Percentiles rank a stretch among this genome's conserved stretches.
phyloP scores from a whole-genome alignment of 257 asterid species.

The Coffea eugenioides region DNA sequence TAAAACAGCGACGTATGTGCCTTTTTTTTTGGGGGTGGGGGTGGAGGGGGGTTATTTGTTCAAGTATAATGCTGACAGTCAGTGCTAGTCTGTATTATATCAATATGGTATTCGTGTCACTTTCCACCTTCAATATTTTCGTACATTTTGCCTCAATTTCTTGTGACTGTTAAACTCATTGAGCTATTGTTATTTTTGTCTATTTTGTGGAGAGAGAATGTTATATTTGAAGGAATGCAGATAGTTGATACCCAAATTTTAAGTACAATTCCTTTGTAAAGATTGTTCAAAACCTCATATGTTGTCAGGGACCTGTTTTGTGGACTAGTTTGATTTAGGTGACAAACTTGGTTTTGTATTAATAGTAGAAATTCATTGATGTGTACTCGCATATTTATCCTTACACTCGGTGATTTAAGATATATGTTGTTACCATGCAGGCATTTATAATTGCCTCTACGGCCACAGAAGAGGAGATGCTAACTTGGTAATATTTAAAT shows the following conservation, averaged over 20 bases:
- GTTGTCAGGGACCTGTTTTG: not conserved
- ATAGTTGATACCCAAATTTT: too few relatives aligned
- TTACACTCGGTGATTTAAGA: not conserved
- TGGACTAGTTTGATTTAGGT: not conserved
- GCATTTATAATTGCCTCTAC: conserved; percentile 98
- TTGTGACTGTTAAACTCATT: not conserved
- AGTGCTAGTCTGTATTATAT: not conserved
- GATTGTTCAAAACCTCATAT: not conserved
- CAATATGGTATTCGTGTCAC: not conserved
- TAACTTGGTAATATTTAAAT: conserved; percentile 59
- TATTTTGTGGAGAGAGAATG: too few relatives aligned
- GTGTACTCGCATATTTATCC: not conserved
- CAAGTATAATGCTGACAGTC: not conserved
- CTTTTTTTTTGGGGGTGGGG: too few relatives aligned
- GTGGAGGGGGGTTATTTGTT: not conserved
- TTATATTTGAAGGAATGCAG: not conserved
- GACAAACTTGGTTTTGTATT: not conserved
- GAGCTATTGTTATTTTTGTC: too few relatives aligned
- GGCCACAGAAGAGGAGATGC: conserved; percentile 96
- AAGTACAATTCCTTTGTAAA: not conserved
- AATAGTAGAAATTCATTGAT: not conserved
- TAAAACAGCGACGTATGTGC: too few relatives aligned
- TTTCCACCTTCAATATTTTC: not conserved
- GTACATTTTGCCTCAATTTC: not conserved
- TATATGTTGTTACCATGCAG: conserved; percentile 38